Evolutionary conservation across 805 yeast genomes (phyloP), one percentile per base, ranked within the genome.

Genomic region (Wickerhamomyces chambardii): DNA sequence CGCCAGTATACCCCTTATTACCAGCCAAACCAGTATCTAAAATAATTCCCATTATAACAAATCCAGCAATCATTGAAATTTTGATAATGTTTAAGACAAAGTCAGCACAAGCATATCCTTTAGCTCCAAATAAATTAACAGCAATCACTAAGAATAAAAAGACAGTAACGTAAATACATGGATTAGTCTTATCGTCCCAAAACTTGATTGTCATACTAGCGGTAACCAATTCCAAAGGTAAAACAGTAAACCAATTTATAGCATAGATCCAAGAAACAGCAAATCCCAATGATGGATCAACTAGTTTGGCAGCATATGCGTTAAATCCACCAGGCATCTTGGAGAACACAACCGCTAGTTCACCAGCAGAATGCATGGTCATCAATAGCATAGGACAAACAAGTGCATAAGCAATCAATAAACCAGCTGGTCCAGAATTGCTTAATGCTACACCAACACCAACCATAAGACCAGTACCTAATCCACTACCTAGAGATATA

Each of bases 401-500:
- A 36, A 78, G 49, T 3, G 67, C 61, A 55, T 74, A 76, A 8
- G 79, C 82, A 28, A 78, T 64, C 10, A 77, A 61, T 27, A 69
- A 47, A 31, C 63, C 68, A 25, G 59, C 69, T 15, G 75, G 74
- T 33, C 75, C 75, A 40, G 68, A 71, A 19, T 52, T 42, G 18
- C 52, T 49, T 29, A 70, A 45, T 5, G 72, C 65, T 42, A 65
- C 55, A 43, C 77, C 82, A 33, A 70, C 61, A 46, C 80, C 81
- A 34, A 75, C 75, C 42, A 70, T 59, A 34, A 78, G 60, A 47
- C 84, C 85, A 6, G 92, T 79, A 50, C 95, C 95, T 40, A 84
- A 79, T 34, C 90, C 80, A 36, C 92, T 87, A 38, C 92, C 92
- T 36, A 85, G 66, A 28, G 94, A 86, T 48, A 84, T 80, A 75